phyloP scores from a whole-genome alignment of 441 rosid genomes.

The Populus hybrid region DNA sequence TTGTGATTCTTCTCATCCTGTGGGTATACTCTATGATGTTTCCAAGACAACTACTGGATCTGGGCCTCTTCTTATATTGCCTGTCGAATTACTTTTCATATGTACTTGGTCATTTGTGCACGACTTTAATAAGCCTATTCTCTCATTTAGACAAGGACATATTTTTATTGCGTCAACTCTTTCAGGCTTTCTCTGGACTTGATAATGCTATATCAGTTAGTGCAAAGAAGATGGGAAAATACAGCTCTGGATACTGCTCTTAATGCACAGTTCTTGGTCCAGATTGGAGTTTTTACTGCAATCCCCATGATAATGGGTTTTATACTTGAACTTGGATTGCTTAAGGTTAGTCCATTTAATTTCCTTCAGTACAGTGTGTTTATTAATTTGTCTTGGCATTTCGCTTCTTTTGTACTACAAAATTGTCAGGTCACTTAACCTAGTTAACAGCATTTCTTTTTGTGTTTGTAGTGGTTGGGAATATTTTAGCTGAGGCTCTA shows the following conservation, averaged over 20 bases:
- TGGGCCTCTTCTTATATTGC: neutral
- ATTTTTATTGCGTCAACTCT: constrained; percentile 18
- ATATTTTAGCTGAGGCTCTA: neutral
- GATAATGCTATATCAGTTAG: constrained; percentile 48
- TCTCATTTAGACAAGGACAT: neutral
- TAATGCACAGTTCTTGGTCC: constrained; percentile 94
- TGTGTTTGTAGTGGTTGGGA: neutral
- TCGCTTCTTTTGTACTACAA: neutral
- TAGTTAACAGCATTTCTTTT: neutral
- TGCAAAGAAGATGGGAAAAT: constrained; percentile 64
- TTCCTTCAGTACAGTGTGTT: constrained; percentile 9
- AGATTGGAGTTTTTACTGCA: constrained; percentile 97
- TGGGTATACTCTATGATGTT: neutral
- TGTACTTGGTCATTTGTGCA: neutral
- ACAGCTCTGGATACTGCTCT: constrained; percentile 86
- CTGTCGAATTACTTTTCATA: neutral
- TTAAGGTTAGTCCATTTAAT: constrained; percentile 55
- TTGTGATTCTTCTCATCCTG: neutral
- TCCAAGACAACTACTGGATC: neutral
- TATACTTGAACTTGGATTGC: constrained; percentile 87
- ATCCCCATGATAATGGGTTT: constrained; percentile 99
- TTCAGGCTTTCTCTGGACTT: constrained; percentile 95
- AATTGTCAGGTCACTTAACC: neutral
- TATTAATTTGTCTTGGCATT: neutral
- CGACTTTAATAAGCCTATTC: neutral